These are phyloP conservation scores for Filobasidium floriforme DNA, from an alignment of 768 basidiomycete species.

Conservation along the genomic window DNA sequence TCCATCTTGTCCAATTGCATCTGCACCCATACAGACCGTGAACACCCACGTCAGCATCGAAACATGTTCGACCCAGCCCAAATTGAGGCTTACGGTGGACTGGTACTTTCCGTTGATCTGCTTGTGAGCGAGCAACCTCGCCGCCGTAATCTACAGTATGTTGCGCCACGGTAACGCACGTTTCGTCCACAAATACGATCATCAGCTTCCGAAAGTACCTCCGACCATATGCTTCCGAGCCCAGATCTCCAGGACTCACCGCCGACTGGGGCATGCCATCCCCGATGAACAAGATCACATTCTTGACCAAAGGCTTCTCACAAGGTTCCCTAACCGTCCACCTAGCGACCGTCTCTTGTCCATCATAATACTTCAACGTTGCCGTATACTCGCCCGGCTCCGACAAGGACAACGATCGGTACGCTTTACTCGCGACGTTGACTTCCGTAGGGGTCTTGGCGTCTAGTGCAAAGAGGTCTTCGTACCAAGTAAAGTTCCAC, in stretches of 20 bases:
- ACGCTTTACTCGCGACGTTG: constrained; percentile 44
- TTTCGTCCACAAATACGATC: too few species aligned
- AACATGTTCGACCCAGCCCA: not conserved
- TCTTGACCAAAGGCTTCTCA: constrained; percentile 42
- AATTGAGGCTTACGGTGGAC: constrained; percentile 17
- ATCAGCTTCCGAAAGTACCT: constrained; percentile 12
- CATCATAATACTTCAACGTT: constrained; percentile 42
- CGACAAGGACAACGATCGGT: constrained; percentile 35
- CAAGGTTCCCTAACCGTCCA: constrained; percentile 42
- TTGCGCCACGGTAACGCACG: constrained; percentile 26
- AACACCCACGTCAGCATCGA: not conserved
- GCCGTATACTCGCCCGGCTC: constrained; percentile 43
- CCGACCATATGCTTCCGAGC: too few species aligned
- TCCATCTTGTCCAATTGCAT: constrained; percentile 15
- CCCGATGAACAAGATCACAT: constrained; percentile 45
- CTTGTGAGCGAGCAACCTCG: constrained; percentile 47
- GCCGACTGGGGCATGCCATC: constrained; percentile 30
- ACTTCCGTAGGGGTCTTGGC: constrained; percentile 39
- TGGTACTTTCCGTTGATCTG: constrained; percentile 46
- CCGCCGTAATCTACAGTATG: constrained; percentile 44
- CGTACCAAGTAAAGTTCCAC: constrained; percentile 42
- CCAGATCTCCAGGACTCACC: not conserved
- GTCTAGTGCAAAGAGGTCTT: constrained; percentile 43
- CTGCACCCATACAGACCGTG: not conserved
- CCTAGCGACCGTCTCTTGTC: constrained; percentile 38